These are phyloP conservation scores for Paraphoma chrysanthemicola DNA, from an alignment of 2,329 filamentous ascomycete species.

Conservation along the genomic window DNA sequence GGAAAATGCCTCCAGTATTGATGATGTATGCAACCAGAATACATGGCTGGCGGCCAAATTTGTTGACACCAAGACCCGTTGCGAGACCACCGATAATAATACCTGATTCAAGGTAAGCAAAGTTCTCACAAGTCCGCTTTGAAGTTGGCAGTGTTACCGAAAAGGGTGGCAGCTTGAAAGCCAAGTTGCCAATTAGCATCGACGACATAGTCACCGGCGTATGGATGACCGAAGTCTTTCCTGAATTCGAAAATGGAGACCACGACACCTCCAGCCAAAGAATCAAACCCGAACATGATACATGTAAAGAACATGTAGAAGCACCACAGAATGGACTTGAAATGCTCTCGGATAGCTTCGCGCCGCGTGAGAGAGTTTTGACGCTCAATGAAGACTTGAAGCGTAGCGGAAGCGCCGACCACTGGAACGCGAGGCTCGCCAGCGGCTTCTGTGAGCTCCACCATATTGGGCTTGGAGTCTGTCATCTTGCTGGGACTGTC, in stretches of 20 bases:
- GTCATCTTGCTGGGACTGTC: not conserved
- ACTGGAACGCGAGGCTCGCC: not conserved
- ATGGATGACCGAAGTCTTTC: constrained; percentile 20
- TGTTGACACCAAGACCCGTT: constrained; percentile 15
- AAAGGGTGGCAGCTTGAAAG: constrained; percentile 21
- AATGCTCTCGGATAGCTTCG: constrained; percentile 20
- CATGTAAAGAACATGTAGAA: constrained; percentile 26
- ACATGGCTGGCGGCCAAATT: constrained; percentile 16
- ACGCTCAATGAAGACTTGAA: constrained; percentile 15
- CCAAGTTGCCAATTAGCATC: constrained; percentile 24
- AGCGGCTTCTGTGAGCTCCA: not conserved
- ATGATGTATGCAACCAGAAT: constrained; percentile 19
- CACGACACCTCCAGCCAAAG: constrained; percentile 18
- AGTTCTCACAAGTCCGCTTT: too few species aligned
- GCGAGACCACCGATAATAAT: constrained; percentile 21
- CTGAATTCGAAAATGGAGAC: constrained; percentile 18
- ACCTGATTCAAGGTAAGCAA: not conserved
- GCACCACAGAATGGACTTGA: constrained; percentile 21
- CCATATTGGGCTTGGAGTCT: not conserved
- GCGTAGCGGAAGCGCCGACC: constrained; percentile 4
- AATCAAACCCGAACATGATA: constrained; percentile 24
- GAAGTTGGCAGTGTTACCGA: constrained; percentile 3
- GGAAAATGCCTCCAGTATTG: constrained; percentile 22
- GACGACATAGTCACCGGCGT: constrained; percentile 19
- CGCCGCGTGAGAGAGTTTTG: constrained; percentile 16